Evolutionary conservation across 345 rosid species (phyloP).

Genomic region (Linum trigynum): DNA sequence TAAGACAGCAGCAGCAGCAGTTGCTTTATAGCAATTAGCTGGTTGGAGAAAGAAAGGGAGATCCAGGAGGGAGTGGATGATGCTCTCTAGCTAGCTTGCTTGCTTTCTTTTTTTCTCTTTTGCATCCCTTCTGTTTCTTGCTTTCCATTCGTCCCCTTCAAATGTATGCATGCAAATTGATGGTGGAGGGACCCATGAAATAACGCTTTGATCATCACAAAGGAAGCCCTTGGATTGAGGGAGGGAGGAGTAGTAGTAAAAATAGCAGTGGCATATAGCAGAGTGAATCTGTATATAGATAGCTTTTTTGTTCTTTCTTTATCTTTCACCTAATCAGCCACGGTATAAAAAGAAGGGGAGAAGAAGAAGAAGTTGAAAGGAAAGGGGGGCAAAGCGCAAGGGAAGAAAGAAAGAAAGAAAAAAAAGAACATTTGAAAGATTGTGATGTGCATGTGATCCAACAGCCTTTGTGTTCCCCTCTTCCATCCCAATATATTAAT

Average conservation of each 20-base stretch:
- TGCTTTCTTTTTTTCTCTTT: not conserved
- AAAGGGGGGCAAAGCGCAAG: not conserved
- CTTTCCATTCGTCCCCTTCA: not conserved
- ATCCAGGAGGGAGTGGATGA: conserved; percentile 10
- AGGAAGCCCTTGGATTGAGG: conserved; percentile 59
- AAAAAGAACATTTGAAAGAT: conserved; percentile 13
- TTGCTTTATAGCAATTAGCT: conserved; percentile 10
- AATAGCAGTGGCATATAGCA: too few species aligned
- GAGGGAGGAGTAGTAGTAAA: conserved; percentile 16
- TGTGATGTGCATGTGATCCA: conserved; percentile 71
- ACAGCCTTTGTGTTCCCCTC: conserved; percentile 63
- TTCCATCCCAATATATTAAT: conserved; percentile 14
- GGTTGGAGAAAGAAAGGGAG: conserved; percentile 26
- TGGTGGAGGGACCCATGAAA: conserved; percentile 51
- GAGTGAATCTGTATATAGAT: conserved; percentile 12
- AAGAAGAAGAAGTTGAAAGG: not conserved
- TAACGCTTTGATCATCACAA: conserved; percentile 28
- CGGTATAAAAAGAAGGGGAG: not conserved
- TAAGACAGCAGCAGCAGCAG: not conserved
- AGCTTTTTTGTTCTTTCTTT: not conserved
- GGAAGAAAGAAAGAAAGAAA: too few species aligned
- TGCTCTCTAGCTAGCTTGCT: not conserved
- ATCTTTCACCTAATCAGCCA: not conserved
- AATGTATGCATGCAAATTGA: conserved; percentile 44
- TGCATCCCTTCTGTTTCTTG: not conserved